These are phyloP conservation scores for Incumbomyces lentus DNA, from an alignment of 2,329 filamentous ascomycete genomes.

Conservation along the genomic window DNA sequence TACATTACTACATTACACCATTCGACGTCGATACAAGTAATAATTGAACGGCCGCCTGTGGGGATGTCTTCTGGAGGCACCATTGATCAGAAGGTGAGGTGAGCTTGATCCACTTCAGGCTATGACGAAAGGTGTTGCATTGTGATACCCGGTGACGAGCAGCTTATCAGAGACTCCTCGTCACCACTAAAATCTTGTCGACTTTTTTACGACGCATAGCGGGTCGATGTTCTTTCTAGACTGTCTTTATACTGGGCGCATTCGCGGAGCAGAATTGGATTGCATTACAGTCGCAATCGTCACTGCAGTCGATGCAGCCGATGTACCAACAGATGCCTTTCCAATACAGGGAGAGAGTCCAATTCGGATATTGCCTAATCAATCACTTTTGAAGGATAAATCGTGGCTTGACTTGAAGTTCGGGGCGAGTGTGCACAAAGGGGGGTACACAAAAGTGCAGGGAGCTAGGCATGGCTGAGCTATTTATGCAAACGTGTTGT, in stretches of 20 bases:
- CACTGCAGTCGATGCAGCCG: too few relatives aligned
- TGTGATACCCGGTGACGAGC: constrained; percentile 5
- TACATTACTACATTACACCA: constrained; percentile 13
- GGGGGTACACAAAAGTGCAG: not conserved
- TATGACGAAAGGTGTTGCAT: constrained; percentile 6
- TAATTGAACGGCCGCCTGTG: constrained; percentile 6
- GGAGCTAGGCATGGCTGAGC: too few relatives aligned
- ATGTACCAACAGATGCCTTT: constrained; percentile 5
- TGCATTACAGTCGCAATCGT: too few relatives aligned
- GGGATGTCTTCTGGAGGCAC: not conserved
- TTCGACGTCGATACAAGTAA: constrained; percentile 6
- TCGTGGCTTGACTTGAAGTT: not conserved
- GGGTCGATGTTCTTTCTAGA: constrained; percentile 3
- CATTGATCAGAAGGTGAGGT: not conserved
- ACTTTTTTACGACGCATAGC: constrained; percentile 5
- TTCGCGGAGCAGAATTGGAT: not conserved
- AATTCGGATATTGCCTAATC: constrained; percentile 8
- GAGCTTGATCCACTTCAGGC: not conserved
- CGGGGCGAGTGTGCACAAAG: not conserved
- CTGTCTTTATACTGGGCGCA: constrained; percentile 6
- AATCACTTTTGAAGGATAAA: constrained; percentile 5
- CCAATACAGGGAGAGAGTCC: not conserved
- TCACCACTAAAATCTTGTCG: constrained; percentile 3
- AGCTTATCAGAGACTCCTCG: not conserved
- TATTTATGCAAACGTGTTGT: too few relatives aligned